Evolutionary conservation across 495 filamentous ascomycete genomes (phyloP).

Genomic region (Gamarada debralockiae): DNA sequence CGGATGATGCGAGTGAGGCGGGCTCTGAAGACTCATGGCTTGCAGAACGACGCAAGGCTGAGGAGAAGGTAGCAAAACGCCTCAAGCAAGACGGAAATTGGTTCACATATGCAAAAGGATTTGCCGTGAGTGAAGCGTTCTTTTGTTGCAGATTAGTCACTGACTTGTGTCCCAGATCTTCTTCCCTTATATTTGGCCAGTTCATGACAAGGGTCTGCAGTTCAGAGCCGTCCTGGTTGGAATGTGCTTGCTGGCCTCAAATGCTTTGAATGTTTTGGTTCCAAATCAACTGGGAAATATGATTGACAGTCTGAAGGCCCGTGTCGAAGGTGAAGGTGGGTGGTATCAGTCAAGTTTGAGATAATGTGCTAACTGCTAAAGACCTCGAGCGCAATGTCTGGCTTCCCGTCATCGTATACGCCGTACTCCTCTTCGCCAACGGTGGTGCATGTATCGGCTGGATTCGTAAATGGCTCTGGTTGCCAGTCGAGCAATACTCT

Average conservation of each 20-base stretch:
- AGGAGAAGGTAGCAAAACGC: constrained; percentile 51
- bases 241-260: constrained; percentile 55
- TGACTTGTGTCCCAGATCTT: constrained; percentile 42
- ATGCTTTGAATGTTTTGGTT: constrained; percentile 59
- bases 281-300: constrained; percentile 65
- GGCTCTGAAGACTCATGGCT: constrained; percentile 43
- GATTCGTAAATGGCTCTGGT: constrained; percentile 57
- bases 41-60: constrained; percentile 42
- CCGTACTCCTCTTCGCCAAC: constrained; percentile 48
- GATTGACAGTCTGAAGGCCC: constrained; percentile 44
- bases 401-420: constrained; percentile 50
- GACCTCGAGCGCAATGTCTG: constrained; percentile 30
- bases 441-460: constrained; percentile 54
- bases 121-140: constrained; percentile 37
- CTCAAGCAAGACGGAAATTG: constrained; percentile 60
- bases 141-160: constrained; percentile 3
- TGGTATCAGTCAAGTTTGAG: background rate
- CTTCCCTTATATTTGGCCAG: constrained; percentile 63
- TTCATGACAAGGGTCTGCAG: constrained; percentile 51
- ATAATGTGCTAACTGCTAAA: constrained; percentile 5
- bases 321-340: constrained; percentile 21
- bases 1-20: constrained; percentile 33
- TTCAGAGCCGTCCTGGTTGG: constrained; percentile 52
- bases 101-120: constrained; percentile 60
- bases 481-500: constrained; percentile 62